Evolutionary conservation across 352 stramenopile species (phyloP), one percentile per base, ranked within the genome.

Genomic region (Elongisporangium undulatum): DNA sequence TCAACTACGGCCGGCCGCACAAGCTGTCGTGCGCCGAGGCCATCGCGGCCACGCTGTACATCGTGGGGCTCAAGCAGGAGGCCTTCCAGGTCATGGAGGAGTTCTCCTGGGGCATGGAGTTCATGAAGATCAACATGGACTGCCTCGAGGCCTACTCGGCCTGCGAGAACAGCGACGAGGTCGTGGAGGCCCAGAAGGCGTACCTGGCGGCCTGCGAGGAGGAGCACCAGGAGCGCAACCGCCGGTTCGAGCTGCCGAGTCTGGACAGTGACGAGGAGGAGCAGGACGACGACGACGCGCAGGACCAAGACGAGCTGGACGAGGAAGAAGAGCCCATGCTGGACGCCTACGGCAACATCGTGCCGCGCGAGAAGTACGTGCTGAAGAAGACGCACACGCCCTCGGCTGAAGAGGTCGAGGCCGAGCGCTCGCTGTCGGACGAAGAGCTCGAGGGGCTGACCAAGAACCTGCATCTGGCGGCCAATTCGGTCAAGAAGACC

Each of bases 1-100:
- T 99, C 22, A 99, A 99, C 82, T 99, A 99, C 77, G 97, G 97
- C 20, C 89, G 90, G 51, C 96, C 92, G 4, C 89, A 87, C 82
- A 96, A 99, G 71, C 77, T 99, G 1, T 98, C 90, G 58, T 99
- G 96, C 64, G 97, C 94, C 0, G 97, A 99, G 71, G 97, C 97
- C 4, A 96, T 98, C 53, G 96, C 96, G 0, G 97, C 97, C 23
- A 98, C 96, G 20, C 75, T 99, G 15, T 99, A 97, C 72, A 99
- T 99, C 71, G 96, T 97, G 56, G 96, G 95, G 1, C 87, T 96
- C 51, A 75, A 93, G 38, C 75, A 97, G 19, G 90, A 97, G 58
- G 94, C 93, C 2, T 70, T 84, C 23, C 79, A 93, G 66, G 39
- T 98, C 49, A 89, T 99, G 77, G 75, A 96, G 51, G 92, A 98